Base-by-base conservation (phyloP, 768 basidiomycete species). In the Bullera alba region DNA sequence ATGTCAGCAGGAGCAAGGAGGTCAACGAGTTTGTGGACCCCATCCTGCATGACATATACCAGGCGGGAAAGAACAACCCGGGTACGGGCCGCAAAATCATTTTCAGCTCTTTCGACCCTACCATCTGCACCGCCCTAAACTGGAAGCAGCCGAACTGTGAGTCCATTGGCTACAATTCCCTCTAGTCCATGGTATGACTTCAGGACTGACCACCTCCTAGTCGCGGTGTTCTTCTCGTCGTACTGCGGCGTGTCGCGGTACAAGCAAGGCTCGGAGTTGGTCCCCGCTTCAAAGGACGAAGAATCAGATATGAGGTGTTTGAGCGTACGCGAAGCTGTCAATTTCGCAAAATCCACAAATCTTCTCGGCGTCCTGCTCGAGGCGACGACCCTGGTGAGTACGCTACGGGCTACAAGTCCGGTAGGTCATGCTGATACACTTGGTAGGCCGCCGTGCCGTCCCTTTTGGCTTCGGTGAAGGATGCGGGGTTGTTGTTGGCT, bases 121-220 rank as follows among this genome's bases (percentile, higher is more conserved):
- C 87, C 67, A 81, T 90, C 0, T 93, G 90, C 72, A 82, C 87
- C 6, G 84, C 87, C 15, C 73, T 96, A 48, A 97, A 99, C 65
- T 97, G 93, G 95, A 99, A 99, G 73, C 93, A 99, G 73, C 93
- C 93, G 12, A 97, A 97, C 72, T 97, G 93, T 89, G 75, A 73
- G 58, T 53, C 7, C n/a, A 21, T 28, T 32, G 26, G 45, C 15
- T 41, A 30, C 8, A 21, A 17, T 19, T 45, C 21, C 25, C 46
- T 28, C 28, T 37, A 27, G n/a, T 28, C 17, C 10, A 16, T 30
- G 16, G 27, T 21, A 22, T 50, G 29, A 42, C 5, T 36, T 21
- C 21, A 8, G 43, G n/a, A 10, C 37, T 47, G 17, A 46, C 37
- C 5, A 21, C 34, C 26, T 49, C 19, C 41, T 32, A 69, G 63